These are phyloP conservation scores for Perkinsus olseni DNA, from an alignment of 169 alveolate species.

Conservation along the genomic window DNA sequence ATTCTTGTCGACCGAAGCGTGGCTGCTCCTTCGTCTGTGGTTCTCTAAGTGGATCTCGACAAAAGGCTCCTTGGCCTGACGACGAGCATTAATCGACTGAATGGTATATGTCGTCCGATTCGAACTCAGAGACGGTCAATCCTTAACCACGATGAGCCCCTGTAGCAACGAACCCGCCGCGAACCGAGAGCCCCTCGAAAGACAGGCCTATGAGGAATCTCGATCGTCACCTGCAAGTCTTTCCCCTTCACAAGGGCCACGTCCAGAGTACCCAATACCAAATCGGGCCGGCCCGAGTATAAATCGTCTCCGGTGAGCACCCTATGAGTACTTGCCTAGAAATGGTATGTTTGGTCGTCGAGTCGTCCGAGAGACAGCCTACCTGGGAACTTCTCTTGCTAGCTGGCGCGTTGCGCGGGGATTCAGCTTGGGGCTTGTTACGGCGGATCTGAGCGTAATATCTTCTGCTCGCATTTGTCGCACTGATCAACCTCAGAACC, in stretches of 20 bases:
- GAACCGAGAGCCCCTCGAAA: too few relatives aligned
- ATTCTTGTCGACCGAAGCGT: not conserved
- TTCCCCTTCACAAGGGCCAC: not conserved
- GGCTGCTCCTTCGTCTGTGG: not conserved
- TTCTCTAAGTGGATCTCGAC: not conserved
- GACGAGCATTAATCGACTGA: not conserved
- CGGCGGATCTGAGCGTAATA: not conserved
- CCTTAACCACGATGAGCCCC: too few relatives aligned
- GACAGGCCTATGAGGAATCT: not conserved
- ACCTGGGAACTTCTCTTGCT: not conserved
- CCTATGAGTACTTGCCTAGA: not conserved
- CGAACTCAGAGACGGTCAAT: too few relatives aligned
- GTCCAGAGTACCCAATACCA: not conserved
- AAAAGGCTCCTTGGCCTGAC: not conserved
- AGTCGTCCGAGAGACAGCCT: not conserved
- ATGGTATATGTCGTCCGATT: too few relatives aligned
- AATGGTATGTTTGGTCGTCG: not conserved
- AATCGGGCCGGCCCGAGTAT: not conserved
- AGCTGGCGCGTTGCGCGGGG: not conserved
- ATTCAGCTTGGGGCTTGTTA: not conserved
- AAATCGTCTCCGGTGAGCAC: not conserved
- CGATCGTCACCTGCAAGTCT: not conserved
- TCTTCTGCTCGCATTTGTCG: not conserved
- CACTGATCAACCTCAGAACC: not conserved
- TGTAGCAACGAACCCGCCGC: too few relatives aligned